These are phyloP conservation scores for Lipomyces sp. DNA, from an alignment of 805 yeast genomes.

Conservation along the genomic window DNA sequence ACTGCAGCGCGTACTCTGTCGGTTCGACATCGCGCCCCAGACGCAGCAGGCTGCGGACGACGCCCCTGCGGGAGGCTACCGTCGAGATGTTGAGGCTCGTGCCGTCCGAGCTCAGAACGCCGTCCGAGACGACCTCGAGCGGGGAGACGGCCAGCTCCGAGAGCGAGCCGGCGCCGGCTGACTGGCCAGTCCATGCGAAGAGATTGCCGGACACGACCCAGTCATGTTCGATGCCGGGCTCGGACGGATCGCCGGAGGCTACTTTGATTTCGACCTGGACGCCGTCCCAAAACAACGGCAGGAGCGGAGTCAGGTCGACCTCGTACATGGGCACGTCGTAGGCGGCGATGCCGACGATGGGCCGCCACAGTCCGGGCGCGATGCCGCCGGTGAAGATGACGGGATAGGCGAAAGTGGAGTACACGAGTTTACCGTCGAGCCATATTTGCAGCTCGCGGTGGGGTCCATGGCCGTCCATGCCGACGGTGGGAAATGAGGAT, in stretches of 20 bases:
- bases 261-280: conserved; percentile 55
- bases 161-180: conserved; percentile 13
- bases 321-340: conserved; percentile 71
- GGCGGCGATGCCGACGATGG: conserved; percentile 70
- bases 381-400: conserved; percentile 77
- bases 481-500: conserved; percentile 36
- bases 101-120: not conserved
- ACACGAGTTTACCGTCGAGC: conserved; percentile 48
- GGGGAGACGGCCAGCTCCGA: conserved; percentile 1
- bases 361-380: conserved; percentile 77
- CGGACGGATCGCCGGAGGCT: conserved; percentile 86
- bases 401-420: conserved; percentile 65
- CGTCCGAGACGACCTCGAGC: conserved; percentile 2
- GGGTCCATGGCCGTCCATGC: conserved; percentile 60
- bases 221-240: conserved; percentile 17
- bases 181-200: conserved; percentile 16
- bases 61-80: conserved; percentile 8
- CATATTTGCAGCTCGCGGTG: conserved; percentile 62
- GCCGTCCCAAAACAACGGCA: conserved; percentile 66
- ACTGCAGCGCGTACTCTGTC: not conserved
- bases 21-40: conserved; percentile 4
- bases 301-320: conserved; percentile 64
- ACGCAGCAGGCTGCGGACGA: not conserved
- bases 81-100: conserved; percentile 18
- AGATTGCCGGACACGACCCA: conserved; percentile 28